phyloP scores from a whole-genome alignment of 495 filamentous ascomycete genomes.

The Penicillium macrosclerotiorum region DNA sequence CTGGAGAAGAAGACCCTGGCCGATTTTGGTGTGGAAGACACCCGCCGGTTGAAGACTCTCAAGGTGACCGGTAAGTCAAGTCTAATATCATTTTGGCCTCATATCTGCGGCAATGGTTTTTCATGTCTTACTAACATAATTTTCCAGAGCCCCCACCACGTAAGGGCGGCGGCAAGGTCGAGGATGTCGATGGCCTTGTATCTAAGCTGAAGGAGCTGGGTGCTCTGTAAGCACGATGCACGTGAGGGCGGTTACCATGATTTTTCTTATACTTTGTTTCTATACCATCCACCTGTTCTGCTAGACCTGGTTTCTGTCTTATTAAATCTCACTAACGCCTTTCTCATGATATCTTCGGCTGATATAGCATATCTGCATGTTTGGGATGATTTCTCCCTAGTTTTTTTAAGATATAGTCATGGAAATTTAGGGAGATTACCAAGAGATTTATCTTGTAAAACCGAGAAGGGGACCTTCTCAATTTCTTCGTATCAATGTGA shows the following conservation, averaged over 20 bases:
- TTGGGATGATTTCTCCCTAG: background rate
- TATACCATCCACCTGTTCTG: slow-evolving; percentile 25
- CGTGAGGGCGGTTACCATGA: background rate
- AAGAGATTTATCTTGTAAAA: too few relatives aligned
- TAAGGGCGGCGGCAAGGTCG: slow-evolving; percentile 93
- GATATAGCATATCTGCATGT: slow-evolving; percentile 5
- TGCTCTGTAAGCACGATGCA: slow-evolving; percentile 60
- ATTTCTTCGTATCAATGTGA: too few relatives aligned
- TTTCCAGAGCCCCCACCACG: slow-evolving; percentile 76
- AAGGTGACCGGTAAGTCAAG: slow-evolving; percentile 71
- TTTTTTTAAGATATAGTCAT: background rate
- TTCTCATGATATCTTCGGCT: slow-evolving; percentile 5
- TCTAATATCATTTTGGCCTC: too few relatives aligned
- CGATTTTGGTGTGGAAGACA: slow-evolving; percentile 74
- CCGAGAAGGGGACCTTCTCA: background rate
- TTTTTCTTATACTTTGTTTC: slow-evolving; percentile 20
- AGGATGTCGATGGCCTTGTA: slow-evolving; percentile 92
- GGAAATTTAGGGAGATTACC: too few relatives aligned
- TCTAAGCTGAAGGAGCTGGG: slow-evolving; percentile 92
- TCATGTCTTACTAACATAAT: slow-evolving; percentile 32
- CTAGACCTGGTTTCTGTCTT: slow-evolving; percentile 13
- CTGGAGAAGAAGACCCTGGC: slow-evolving; percentile 83
- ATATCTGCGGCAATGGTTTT: too few relatives aligned
- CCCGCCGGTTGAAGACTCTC: slow-evolving; percentile 77
- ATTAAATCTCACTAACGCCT: slow-evolving; percentile 1